A percentile compares a stretch with the other conserved stretches of the same genome.
Evolutionary conservation across 768 basidiomycete species (phyloP).

Genomic region (Glaciozyma antarctica): DNA sequence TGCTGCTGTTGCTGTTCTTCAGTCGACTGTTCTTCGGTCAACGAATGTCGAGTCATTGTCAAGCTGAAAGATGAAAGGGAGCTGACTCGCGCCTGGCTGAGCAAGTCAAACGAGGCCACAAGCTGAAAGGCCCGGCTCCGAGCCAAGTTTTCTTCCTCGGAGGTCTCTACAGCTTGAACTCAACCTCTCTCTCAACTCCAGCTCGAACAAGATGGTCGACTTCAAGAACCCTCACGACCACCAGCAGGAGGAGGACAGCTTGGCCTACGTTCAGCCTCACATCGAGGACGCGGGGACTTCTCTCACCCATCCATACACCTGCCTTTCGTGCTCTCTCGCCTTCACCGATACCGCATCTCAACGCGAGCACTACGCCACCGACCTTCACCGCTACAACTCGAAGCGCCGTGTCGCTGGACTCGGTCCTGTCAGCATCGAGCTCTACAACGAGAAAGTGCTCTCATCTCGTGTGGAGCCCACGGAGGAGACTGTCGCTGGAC

Average conservation of each 20-base stretch:
- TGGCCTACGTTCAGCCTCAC: too few relatives aligned
- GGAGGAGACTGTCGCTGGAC: slow-evolving; percentile 10
- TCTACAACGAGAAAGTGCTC: slow-evolving; percentile 82
- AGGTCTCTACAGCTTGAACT: too few relatives aligned
- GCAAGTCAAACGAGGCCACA: too few relatives aligned
- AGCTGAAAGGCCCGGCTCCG: too few relatives aligned
- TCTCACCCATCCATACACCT: slow-evolving; percentile 56
- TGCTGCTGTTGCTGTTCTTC: too few relatives aligned
- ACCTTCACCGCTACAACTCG: slow-evolving; percentile 97
- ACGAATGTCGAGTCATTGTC: too few relatives aligned
- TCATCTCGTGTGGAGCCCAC: background rate
- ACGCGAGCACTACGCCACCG: slow-evolving; percentile 78
- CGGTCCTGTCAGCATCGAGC: slow-evolving; percentile 63
- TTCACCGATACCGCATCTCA: slow-evolving; percentile 76
- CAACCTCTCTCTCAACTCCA: too few relatives aligned
- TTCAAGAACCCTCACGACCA: too few relatives aligned
- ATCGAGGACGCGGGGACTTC: background rate
- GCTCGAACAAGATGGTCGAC: too few relatives aligned
- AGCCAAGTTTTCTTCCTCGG: background rate
- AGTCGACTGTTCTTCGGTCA: background rate
- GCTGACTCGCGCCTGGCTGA: too few relatives aligned
- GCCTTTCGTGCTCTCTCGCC: slow-evolving; percentile 80
- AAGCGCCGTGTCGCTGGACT: slow-evolving; percentile 66
- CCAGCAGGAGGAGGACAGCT: too few relatives aligned
- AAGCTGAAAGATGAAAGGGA: too few relatives aligned